Conservation (phyloP, 352 stramenopile genomes). For the Aphanomyces euteiches region DNA sequence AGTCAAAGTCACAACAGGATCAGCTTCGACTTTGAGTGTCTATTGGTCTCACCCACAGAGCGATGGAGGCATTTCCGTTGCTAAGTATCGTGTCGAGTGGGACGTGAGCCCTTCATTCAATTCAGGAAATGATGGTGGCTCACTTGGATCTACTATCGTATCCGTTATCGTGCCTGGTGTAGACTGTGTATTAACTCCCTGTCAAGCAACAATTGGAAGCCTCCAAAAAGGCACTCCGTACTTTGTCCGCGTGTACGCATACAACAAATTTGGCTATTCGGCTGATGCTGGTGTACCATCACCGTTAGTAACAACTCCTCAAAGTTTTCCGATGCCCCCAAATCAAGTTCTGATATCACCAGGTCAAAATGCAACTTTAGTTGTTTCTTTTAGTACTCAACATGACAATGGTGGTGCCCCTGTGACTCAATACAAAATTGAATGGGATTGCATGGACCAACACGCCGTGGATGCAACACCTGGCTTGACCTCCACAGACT, state of each 20-base stretch:
- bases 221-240: conserved; percentile 78
- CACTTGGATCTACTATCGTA: conserved; percentile 76
- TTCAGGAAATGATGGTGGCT: conserved; percentile 57
- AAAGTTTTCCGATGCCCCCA: conserved; percentile 69
- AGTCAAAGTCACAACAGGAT: conserved; percentile 69
- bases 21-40: conserved; percentile 72
- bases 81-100: conserved; percentile 95
- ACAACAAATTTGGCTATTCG: conserved; percentile 92
- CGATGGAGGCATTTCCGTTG: conserved; percentile 89
- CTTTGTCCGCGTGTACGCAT: conserved; percentile 88
- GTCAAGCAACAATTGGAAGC: conserved; percentile 74
- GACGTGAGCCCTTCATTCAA: conserved; percentile 83
- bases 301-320: conserved; percentile 66
- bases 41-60: conserved; percentile 86
- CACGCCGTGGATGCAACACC: conserved; percentile 45
- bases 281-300: conserved; percentile 52
- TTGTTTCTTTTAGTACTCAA: conserved; percentile 71
- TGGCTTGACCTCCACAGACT: conserved; percentile 40
- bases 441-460: conserved; percentile 90
- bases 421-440: conserved; percentile 88
- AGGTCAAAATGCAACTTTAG: conserved; percentile 47
- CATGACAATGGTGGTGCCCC: conserved; percentile 75
- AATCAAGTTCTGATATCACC: conserved; percentile 42
- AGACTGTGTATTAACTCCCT: conserved; percentile 76
- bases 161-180: conserved; percentile 56